phyloP scores from a whole-genome alignment of 2,329 filamentous ascomycete species.

The Pyrenophora graminea region DNA sequence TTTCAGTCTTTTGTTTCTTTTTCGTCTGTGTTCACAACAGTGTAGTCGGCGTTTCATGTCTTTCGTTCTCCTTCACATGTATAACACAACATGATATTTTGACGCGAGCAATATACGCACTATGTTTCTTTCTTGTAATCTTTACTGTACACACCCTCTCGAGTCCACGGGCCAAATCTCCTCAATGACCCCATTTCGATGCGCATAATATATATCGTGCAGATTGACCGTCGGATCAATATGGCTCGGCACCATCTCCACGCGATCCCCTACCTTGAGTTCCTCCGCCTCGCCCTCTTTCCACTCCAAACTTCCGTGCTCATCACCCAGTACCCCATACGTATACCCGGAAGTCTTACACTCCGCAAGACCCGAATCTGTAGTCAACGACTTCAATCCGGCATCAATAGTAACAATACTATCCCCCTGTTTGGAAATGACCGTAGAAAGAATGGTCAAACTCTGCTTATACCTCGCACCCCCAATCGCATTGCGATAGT shows the following conservation, averaged over 20 bases:
- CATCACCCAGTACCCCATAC: slow-evolving; percentile 55
- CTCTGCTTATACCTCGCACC: slow-evolving; percentile 53
- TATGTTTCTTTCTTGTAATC: too few species aligned
- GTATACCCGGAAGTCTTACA: slow-evolving; percentile 50
- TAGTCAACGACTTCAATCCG: slow-evolving; percentile 57
- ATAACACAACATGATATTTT: too few species aligned
- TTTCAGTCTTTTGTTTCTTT: too few species aligned
- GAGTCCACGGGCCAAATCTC: slow-evolving; percentile 59
- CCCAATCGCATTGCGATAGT: slow-evolving; percentile 59
- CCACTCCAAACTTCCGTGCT: slow-evolving; percentile 56
- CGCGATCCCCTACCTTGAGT: slow-evolving; percentile 52
- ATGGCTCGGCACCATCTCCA: slow-evolving; percentile 60
- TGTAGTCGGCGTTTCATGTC: too few species aligned
- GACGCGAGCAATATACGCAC: background rate
- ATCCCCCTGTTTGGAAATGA: slow-evolving; percentile 54
- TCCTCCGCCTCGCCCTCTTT: slow-evolving; percentile 43
- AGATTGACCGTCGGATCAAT: slow-evolving; percentile 61
- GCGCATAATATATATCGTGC: slow-evolving; percentile 57
- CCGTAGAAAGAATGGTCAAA: slow-evolving; percentile 55
- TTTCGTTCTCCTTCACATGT: too few species aligned
- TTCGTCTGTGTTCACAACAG: too few species aligned
- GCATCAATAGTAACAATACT: slow-evolving; percentile 55
- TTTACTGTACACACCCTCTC: slow-evolving; percentile 56
- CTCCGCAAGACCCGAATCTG: slow-evolving; percentile 57
- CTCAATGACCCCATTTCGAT: slow-evolving; percentile 54